Percentiles rank a stretch among this genome's conserved stretches.
Conservation (phyloP, 441 rosid species). For the Raphanus hybrid region DNA sequence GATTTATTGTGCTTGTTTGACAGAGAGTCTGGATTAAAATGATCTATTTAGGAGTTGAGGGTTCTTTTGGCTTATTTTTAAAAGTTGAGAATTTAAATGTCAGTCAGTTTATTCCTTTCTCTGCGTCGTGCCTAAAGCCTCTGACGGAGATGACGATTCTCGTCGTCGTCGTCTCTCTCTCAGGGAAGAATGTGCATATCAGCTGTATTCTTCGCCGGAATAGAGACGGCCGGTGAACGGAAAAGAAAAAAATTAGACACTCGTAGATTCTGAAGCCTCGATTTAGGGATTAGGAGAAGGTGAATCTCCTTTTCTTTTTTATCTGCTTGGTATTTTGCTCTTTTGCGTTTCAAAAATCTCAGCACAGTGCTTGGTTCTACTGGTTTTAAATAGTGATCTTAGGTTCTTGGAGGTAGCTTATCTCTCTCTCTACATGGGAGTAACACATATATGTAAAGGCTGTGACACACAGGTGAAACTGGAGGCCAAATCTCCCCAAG, state of each 20-base stretch:
- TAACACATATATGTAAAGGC: too few relatives aligned
- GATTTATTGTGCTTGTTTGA: not conserved
- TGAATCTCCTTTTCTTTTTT: not conserved
- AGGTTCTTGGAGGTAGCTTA: not conserved
- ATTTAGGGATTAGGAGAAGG: not conserved
- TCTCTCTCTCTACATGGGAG: not conserved
- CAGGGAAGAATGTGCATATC: not conserved
- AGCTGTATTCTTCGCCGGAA: not conserved
- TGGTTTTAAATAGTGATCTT: not conserved
- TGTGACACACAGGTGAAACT: too few relatives aligned
- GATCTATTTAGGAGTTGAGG: not conserved
- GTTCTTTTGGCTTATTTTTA: not conserved
- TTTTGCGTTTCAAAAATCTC: not conserved
- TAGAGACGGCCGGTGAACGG: not conserved
- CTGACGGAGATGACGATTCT: conserved; percentile 5
- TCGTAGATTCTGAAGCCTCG: not conserved
- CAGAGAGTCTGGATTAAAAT: not conserved
- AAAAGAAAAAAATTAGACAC: not conserved
- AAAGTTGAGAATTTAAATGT: not conserved
- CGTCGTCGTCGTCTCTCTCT: not conserved
- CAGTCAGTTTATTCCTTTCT: not conserved
- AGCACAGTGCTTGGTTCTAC: not conserved
- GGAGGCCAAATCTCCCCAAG: not conserved
- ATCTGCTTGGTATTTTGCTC: not conserved
- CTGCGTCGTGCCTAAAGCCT: not conserved